Percentiles rank a stretch among this genome's conserved stretches.
These are phyloP conservation scores for Boletellus ananiceps DNA, from an alignment of 768 basidiomycete genomes.

Conservation along the genomic window DNA sequence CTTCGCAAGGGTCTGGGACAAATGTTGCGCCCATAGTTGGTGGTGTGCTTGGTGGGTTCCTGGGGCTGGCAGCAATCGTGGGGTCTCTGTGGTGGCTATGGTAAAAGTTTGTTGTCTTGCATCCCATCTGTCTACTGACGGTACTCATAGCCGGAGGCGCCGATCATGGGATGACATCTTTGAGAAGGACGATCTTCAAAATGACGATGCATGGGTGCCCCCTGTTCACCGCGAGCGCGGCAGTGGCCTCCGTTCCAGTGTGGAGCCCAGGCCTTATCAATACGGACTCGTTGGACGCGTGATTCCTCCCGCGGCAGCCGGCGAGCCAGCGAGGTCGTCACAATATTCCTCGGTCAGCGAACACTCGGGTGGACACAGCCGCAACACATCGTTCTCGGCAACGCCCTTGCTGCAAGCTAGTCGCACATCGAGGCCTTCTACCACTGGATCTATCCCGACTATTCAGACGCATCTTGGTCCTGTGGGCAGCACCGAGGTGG, in stretches of 20 bases:
- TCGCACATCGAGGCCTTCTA: slow-evolving; percentile 40
- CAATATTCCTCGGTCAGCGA: slow-evolving; percentile 21
- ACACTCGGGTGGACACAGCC: slow-evolving; percentile 20
- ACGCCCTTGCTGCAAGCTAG: slow-evolving; percentile 21
- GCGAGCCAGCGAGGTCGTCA: slow-evolving; percentile 34
- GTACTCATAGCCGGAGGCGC: slow-evolving; percentile 38
- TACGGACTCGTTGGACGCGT: slow-evolving; percentile 57
- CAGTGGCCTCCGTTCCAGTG: slow-evolving; percentile 27
- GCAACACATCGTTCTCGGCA: slow-evolving; percentile 24
- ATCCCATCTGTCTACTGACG: slow-evolving; percentile 8
- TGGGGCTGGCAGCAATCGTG: slow-evolving; percentile 45
- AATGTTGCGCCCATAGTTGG: slow-evolving; percentile 48
- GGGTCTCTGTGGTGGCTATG: slow-evolving; percentile 47
- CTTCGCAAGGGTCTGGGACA: slow-evolving; percentile 19
- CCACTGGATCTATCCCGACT: slow-evolving; percentile 38
- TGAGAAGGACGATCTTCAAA: slow-evolving; percentile 36
- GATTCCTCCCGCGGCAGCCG: slow-evolving; percentile 25
- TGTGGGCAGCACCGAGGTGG: slow-evolving; percentile 4
- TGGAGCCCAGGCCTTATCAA: slow-evolving; percentile 54
- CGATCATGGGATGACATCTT: slow-evolving; percentile 50
- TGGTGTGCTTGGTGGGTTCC: slow-evolving; percentile 51
- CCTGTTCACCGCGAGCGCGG: slow-evolving; percentile 18
- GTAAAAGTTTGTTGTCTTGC: slow-evolving; percentile 31
- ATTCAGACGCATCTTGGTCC: slow-evolving; percentile 18
- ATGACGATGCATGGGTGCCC: slow-evolving; percentile 22